phyloP scores from a whole-genome alignment of 495 filamentous ascomycete genomes.

The Lasiosphaeria ovina region DNA sequence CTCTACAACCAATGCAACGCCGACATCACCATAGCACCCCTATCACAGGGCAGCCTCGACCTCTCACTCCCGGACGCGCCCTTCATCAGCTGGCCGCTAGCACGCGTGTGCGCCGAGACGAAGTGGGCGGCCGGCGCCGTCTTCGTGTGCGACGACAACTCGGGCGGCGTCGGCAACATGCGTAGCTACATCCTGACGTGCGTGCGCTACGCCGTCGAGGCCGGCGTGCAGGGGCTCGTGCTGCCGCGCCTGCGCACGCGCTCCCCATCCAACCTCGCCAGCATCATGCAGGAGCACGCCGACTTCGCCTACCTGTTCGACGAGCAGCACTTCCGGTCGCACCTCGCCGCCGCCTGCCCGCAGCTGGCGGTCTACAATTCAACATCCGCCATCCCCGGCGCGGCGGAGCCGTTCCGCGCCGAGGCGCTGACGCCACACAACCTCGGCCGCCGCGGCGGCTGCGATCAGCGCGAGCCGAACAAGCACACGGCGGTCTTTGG shows the following conservation, averaged over 20 bases:
- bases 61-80: conserved; percentile 39
- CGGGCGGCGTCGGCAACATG: conserved; percentile 53
- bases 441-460: conserved; percentile 39
- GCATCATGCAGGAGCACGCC: conserved; percentile 32
- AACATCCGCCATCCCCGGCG: conserved; percentile 39
- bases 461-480: conserved; percentile 45
- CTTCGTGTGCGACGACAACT: conserved; percentile 52
- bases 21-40: not conserved
- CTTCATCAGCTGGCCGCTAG: conserved; percentile 47
- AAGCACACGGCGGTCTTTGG: conserved; percentile 45
- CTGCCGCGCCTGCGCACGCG: conserved; percentile 43
- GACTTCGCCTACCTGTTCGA: conserved; percentile 49
- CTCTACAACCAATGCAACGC: conserved; percentile 15
- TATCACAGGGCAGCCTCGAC: conserved; percentile 18
- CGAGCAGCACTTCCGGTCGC: conserved; percentile 37
- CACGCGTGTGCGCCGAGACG: conserved; percentile 42
- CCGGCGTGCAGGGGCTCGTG: conserved; percentile 44
- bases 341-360: conserved; percentile 38
- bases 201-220: conserved; percentile 49
- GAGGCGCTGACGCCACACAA: conserved; percentile 42
- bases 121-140: conserved; percentile 38
- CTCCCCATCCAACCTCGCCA: conserved; percentile 29
- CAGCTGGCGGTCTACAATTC: conserved; percentile 39
- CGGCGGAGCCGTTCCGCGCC: conserved; percentile 25
- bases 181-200: conserved; percentile 53